Evolutionary conservation across 345 rosid species (phyloP), one percentile per base, ranked within the genome.

Genomic region (Eucalyptus curtisii): DNA sequence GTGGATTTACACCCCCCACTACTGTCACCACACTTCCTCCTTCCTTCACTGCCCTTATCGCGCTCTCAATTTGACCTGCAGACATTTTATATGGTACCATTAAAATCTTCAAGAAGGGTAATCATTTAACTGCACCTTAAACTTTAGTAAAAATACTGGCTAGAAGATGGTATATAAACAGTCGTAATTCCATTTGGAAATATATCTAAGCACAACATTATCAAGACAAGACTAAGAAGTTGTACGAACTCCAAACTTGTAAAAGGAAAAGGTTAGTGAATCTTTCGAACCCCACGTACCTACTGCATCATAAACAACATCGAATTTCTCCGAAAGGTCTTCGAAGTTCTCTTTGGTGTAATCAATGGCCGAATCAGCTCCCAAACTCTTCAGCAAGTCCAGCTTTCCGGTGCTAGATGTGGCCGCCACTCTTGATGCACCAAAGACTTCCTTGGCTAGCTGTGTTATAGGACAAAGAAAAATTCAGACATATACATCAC

Each of bases 401-500:
- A 96, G 86, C 89, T 96, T 97, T 88, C 92, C 92, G 22, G 97
- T 92, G 88, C 99, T 92, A 27, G 98, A 91, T 30, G 99, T 97
- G 33, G 99, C 99, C n/a, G 95, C 99, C 84, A 97, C 95, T 90
- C 48, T 95, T n/a, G 96, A 95, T 85, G 99, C 97, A 88, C 97
- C 96, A 50, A 93, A 97, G 5, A 94, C 97, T 22, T 95, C 95
- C 91, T 95, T 95, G 11, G 99, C 99, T 11, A 96, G 89, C 99
- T 95, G 91, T 87, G 45, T 19, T 19, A 17, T 71, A 37, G 81
- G 81, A 37, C 25, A 40, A 0, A 10, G 81, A 86, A 48, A n/a
- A 49, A 22, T 49, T 49, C 59, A 37, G 55, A 4, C 42, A 48
- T 30, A 49, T 44, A 33, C 57, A 47, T 49, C 44, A 13, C 24